These are phyloP conservation scores for Nicotiana benthamiana DNA, from an alignment of 257 asterid species.

Conservation along the genomic window DNA sequence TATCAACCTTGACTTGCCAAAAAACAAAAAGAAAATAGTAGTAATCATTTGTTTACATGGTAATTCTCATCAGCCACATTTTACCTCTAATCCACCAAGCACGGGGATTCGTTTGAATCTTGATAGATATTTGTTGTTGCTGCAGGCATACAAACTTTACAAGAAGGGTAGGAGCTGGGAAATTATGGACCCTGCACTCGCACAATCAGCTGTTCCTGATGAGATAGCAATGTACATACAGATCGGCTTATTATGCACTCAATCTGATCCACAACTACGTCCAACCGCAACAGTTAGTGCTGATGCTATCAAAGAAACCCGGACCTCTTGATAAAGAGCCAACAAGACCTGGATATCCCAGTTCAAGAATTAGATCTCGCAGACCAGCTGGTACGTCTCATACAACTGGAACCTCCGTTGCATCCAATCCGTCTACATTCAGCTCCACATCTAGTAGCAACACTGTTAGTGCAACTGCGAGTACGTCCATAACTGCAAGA, in stretches of 20 bases:
- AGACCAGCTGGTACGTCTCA: conserved; percentile 24
- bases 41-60: not conserved
- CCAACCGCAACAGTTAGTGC: conserved; percentile 69
- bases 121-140: not conserved
- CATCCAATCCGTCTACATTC: conserved; percentile 31
- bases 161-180: conserved; percentile 60
- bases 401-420: conserved; percentile 42
- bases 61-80: not conserved
- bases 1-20: not conserved
- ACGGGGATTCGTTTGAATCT: not conserved
- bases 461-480: conserved; percentile 33
- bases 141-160: conserved; percentile 77
- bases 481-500: conserved; percentile 22
- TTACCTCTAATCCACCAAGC: not conserved
- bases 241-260: conserved; percentile 73
- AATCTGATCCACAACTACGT: conserved; percentile 63
- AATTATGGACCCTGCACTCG: conserved; percentile 54
- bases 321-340: conserved; percentile 66
- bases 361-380: conserved; percentile 41
- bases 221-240: conserved; percentile 46
- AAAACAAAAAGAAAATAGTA: not conserved
- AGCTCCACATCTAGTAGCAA: conserved; percentile 37
- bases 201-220: conserved; percentile 39
- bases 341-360: conserved; percentile 61
- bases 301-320: conserved; percentile 58